These are phyloP conservation scores for Trichophyton mentagrophytes DNA, from an alignment of 2,329 filamentous ascomycete genomes.

Conservation along the genomic window DNA sequence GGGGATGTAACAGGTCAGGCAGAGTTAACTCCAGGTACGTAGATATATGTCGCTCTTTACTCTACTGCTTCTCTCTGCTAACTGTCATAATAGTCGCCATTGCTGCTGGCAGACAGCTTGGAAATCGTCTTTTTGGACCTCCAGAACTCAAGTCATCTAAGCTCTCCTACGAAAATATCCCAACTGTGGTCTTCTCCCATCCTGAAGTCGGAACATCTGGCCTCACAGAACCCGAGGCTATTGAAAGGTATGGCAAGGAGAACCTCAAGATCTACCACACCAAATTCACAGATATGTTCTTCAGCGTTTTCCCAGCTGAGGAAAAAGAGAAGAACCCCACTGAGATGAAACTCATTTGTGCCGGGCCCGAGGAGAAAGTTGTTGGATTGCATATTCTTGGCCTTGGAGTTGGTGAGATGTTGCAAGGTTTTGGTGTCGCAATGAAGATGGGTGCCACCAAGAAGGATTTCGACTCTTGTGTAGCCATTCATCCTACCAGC, in stretches of 20 bases:
- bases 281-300: conserved; percentile 39
- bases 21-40: conserved; percentile 38
- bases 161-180: conserved; percentile 39
- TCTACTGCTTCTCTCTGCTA: neutral
- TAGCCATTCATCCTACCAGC: conserved; percentile 66
- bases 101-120: conserved; percentile 39
- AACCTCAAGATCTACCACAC: conserved; percentile 40
- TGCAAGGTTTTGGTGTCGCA: conserved; percentile 63
- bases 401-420: conserved; percentile 47
- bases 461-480: conserved; percentile 60
- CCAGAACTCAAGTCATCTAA: conserved; percentile 32
- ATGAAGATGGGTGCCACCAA: conserved; percentile 72
- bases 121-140: conserved; percentile 39
- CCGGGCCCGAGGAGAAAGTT: conserved; percentile 38
- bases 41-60: neutral
- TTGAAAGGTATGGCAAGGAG: conserved; percentile 36
- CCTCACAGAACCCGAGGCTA: conserved; percentile 39
- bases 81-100: conserved; percentile 33
- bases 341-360: conserved; percentile 39
- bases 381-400: conserved; percentile 40
- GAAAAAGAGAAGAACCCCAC: conserved; percentile 40
- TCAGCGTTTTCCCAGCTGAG: conserved; percentile 34
- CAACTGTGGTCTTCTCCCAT: conserved; percentile 42
- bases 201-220: conserved; percentile 39
- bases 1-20: conserved; percentile 41